Percentiles rank a stretch among this genome's conserved stretches.
phyloP scores from a whole-genome alignment of 2,329 filamentous ascomycete genomes.

The Zymoseptoria crescenta region DNA sequence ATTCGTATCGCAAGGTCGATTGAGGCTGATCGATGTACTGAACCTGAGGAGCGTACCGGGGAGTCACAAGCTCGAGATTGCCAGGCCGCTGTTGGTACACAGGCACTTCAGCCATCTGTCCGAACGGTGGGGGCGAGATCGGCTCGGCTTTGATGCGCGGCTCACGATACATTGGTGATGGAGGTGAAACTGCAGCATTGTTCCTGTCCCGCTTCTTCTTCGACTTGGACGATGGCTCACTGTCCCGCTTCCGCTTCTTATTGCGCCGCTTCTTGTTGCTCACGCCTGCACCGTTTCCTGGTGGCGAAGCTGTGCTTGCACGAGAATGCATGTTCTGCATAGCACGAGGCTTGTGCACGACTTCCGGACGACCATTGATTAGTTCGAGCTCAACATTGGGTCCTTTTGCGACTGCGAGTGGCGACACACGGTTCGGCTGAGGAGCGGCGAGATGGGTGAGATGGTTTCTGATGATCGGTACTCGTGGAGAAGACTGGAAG shows the following conservation, averaged over 20 bases:
- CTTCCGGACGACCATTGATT: slow-evolving; percentile 35
- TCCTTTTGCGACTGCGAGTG: slow-evolving; percentile 46
- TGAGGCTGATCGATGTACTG: slow-evolving; percentile 37
- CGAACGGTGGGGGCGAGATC: slow-evolving; percentile 52
- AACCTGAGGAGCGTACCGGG: slow-evolving; percentile 33
- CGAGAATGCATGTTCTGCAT: slow-evolving; percentile 19
- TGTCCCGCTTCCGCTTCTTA: slow-evolving; percentile 31
- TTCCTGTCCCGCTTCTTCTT: slow-evolving; percentile 29
- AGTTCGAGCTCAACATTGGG: slow-evolving; percentile 39
- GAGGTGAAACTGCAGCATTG: slow-evolving; percentile 29
- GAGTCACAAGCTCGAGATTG: slow-evolving; percentile 34
- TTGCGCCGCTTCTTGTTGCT: slow-evolving; percentile 26
- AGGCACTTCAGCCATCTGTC: slow-evolving; percentile 30
- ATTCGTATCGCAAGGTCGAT: slow-evolving; percentile 36
- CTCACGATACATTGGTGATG: slow-evolving; percentile 31
- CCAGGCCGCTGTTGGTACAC: slow-evolving; percentile 30
- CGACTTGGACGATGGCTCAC: slow-evolving; percentile 9
- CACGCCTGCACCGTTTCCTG: slow-evolving; percentile 13
- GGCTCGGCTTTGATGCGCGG: slow-evolving; percentile 56
- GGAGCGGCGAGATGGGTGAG: slow-evolving; percentile 57
- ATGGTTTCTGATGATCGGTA: slow-evolving; percentile 63
- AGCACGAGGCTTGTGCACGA: slow-evolving; percentile 20
- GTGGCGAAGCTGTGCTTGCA: slow-evolving; percentile 24
- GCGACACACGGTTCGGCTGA: slow-evolving; percentile 62
- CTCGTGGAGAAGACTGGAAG: slow-evolving; percentile 35